Percentiles rank a stretch among this genome's conserved stretches.
Evolutionary conservation across 2,329 filamentous ascomycete species (phyloP).

Genomic region (Tolypocladium amazonense): DNA sequence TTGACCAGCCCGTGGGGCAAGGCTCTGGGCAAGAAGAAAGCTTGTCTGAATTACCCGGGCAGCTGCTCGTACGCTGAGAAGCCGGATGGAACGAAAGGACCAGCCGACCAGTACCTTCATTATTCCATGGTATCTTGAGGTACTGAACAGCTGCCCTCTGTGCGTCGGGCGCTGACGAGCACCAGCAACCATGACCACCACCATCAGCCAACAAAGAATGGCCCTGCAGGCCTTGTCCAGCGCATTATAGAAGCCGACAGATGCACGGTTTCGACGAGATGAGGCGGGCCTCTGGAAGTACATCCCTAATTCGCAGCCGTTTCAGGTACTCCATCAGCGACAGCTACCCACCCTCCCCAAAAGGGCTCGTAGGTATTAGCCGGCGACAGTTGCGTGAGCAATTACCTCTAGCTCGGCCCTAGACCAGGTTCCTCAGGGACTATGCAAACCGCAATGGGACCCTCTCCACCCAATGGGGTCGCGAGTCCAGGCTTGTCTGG

Average conservation of each 20-base stretch:
- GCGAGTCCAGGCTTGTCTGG: neutral
- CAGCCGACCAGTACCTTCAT: neutral
- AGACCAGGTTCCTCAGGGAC: neutral
- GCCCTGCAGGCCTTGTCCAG: neutral
- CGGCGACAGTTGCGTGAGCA: neutral
- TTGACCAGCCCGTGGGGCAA: neutral
- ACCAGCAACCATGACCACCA: neutral
- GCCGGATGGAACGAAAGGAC: neutral
- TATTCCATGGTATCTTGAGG: neutral
- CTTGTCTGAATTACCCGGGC: neutral
- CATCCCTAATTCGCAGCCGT: neutral
- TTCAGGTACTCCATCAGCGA: conserved; percentile 1
- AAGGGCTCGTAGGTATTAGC: neutral
- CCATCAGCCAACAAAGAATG: neutral
- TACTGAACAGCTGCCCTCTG: too few relatives aligned
- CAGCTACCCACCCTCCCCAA: neutral
- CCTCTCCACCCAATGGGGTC: neutral
- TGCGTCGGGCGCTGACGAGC: neutral
- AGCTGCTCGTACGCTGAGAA: neutral
- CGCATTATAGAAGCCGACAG: neutral
- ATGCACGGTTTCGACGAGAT: neutral
- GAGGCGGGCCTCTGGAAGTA: neutral
- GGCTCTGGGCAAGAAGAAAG: neutral
- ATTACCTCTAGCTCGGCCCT: conserved; percentile 1
- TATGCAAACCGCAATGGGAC: neutral